phyloP scores from a whole-genome alignment of 73 alveolate genomes.

The Paramecium primaurelia region DNA sequence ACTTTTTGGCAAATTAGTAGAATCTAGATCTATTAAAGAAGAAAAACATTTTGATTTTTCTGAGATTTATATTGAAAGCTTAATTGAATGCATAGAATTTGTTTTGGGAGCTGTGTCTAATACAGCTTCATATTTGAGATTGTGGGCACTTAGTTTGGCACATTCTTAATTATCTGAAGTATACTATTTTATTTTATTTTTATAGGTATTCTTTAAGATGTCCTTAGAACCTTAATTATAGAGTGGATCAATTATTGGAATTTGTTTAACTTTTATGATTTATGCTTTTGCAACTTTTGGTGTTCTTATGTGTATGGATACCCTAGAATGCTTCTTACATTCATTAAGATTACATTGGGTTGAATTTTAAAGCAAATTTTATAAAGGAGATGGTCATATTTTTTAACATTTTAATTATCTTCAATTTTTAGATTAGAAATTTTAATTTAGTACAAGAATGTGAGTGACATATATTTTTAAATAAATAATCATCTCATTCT shows the following conservation, averaged over 20 bases:
- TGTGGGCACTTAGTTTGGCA: conserved; percentile 98
- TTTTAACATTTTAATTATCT: not conserved
- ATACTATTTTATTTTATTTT: not conserved
- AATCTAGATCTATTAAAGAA: conserved; percentile 25
- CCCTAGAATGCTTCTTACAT: conserved; percentile 96
- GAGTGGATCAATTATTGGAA: conserved; percentile 62
- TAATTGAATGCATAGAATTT: conserved; percentile 95
- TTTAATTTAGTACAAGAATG: not conserved
- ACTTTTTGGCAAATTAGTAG: not conserved
- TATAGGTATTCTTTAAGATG: conserved; percentile 81
- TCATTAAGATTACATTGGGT: conserved; percentile 98
- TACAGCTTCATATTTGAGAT: conserved; percentile 97
- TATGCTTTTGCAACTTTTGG: conserved; percentile 81
- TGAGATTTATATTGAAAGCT: conserved; percentile 86
- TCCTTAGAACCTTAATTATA: conserved; percentile 74
- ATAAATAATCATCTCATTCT: not conserved
- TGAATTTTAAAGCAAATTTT: conserved; percentile 93
- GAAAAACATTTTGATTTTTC: conserved; percentile 71
- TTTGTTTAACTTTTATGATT: conserved; percentile 78
- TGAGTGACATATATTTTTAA: not conserved
- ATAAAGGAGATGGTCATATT: conserved; percentile 84
- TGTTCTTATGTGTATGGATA: conserved; percentile 97
- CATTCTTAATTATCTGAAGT: conserved; percentile 96
- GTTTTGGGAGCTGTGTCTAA: conserved; percentile 96
- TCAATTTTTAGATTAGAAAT: not conserved